A percentile compares a stretch with the other conserved stretches of the same genome.
Evolutionary conservation across 2,329 filamentous ascomycete species (phyloP).

Genomic region (Cladophialophora immunda): DNA sequence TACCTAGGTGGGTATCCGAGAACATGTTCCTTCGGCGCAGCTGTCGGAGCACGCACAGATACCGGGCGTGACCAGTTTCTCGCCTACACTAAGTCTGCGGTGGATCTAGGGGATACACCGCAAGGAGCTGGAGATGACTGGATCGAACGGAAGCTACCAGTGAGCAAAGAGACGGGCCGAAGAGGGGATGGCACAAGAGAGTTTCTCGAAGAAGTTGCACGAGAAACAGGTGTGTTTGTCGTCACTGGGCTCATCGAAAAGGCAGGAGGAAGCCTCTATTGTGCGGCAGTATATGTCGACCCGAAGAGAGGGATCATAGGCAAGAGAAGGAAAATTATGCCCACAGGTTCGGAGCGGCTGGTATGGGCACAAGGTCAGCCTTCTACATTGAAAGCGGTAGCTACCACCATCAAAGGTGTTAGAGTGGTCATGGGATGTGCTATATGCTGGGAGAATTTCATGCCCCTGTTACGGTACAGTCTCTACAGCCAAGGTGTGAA

Average conservation of each 20-base stretch:
- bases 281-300: slow-evolving; percentile 81
- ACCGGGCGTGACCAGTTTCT: slow-evolving; percentile 83
- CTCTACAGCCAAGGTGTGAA: slow-evolving; percentile 93
- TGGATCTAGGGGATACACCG: slow-evolving; percentile 84
- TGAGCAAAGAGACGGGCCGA: slow-evolving; percentile 57
- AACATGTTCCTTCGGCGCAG: slow-evolving; percentile 77
- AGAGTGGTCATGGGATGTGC: slow-evolving; percentile 83
- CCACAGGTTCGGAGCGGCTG: slow-evolving; percentile 82
- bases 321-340: slow-evolving; percentile 92
- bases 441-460: slow-evolving; percentile 98
- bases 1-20: slow-evolving; percentile 92
- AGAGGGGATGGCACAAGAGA: slow-evolving; percentile 82
- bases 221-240: slow-evolving; percentile 81
- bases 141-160: slow-evolving; percentile 69
- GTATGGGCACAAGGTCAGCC: slow-evolving; percentile 90
- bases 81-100: slow-evolving; percentile 77
- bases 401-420: slow-evolving; percentile 79
- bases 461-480: slow-evolving; percentile 84
- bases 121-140: slow-evolving; percentile 75
- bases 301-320: slow-evolving; percentile 76
- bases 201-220: slow-evolving; percentile 76
- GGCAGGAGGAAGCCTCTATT: slow-evolving; percentile 84
- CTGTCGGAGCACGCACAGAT: slow-evolving; percentile 73
- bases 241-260: slow-evolving; percentile 82
- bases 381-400: slow-evolving; percentile 79